phyloP scores from a whole-genome alignment of 768 basidiomycete species.

The Tulasnella sp. region DNA sequence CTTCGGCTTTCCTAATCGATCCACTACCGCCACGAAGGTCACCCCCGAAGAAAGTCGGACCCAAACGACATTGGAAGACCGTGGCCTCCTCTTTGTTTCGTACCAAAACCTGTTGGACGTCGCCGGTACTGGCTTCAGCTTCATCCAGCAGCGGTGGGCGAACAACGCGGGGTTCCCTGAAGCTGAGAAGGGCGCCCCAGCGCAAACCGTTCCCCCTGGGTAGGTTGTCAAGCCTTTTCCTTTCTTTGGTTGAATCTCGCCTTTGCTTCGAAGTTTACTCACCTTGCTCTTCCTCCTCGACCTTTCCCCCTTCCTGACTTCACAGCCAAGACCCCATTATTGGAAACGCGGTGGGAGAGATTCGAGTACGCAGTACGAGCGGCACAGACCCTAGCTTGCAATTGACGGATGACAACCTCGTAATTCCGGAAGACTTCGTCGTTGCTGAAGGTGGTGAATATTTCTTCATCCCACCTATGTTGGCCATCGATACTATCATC shows the following conservation, averaged over 20 bases:
- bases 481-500: background rate
- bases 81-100: conserved; percentile 25
- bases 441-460: conserved; percentile 30
- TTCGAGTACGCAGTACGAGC: background rate
- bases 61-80: background rate
- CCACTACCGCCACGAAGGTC: background rate
- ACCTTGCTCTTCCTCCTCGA: background rate
- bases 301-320: no score
- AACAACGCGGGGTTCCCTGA: conserved; percentile 23
- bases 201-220: background rate
- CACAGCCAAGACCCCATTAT: conserved; percentile 25
- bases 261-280: background rate
- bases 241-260: background rate
- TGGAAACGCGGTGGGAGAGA: background rate
- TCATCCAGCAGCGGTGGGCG: background rate
- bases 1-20: no score
- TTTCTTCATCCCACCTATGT: conserved; percentile 30
- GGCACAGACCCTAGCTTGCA: background rate
- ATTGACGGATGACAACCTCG: background rate
- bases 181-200: background rate
- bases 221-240: background rate
- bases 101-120: conserved; percentile 16
- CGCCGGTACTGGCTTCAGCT: conserved; percentile 18
- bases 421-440: conserved; percentile 26
- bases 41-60: background rate